Evolutionary conservation across 2,329 filamentous ascomycete species (phyloP).

Genomic region (Nothophoma quercina): DNA sequence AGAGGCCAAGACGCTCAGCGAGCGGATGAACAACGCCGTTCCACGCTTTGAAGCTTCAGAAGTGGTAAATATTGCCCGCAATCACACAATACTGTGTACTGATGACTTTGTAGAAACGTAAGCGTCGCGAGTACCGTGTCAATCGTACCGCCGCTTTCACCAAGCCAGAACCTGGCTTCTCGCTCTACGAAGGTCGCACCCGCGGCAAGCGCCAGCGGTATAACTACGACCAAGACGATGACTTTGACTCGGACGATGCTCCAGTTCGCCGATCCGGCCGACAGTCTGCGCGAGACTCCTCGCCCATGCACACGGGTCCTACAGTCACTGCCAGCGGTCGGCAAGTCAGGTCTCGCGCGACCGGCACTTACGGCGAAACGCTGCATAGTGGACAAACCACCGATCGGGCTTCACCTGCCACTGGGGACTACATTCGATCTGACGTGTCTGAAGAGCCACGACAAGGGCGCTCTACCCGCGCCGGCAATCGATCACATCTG

Average conservation of each 20-base stretch:
- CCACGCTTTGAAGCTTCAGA: constrained; percentile 93
- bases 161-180: constrained; percentile 87
- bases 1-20: constrained; percentile 78
- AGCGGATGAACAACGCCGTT: constrained; percentile 79
- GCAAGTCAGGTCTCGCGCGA: constrained; percentile 73
- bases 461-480: constrained; percentile 55
- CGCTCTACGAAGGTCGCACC: constrained; percentile 93
- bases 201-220: constrained; percentile 96
- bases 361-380: constrained; percentile 69
- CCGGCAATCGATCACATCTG: constrained; percentile 29
- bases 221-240: constrained; percentile 91
- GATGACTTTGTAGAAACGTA: constrained; percentile 74
- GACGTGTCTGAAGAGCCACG: constrained; percentile 57
- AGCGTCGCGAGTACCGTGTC: constrained; percentile 88
- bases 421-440: constrained; percentile 53
- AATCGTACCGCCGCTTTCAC: constrained; percentile 86
- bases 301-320: constrained; percentile 71
- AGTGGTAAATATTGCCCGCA: constrained; percentile 66
- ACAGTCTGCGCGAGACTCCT: constrained; percentile 76
- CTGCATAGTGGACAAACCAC: constrained; percentile 63
- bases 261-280: constrained; percentile 71
- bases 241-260: constrained; percentile 71
- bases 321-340: constrained; percentile 84
- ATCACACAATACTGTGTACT: constrained; percentile 9
- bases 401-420: constrained; percentile 52